Evolutionary conservation across 305 asterid species (phyloP).

Genomic region (Solanum hybrid): DNA sequence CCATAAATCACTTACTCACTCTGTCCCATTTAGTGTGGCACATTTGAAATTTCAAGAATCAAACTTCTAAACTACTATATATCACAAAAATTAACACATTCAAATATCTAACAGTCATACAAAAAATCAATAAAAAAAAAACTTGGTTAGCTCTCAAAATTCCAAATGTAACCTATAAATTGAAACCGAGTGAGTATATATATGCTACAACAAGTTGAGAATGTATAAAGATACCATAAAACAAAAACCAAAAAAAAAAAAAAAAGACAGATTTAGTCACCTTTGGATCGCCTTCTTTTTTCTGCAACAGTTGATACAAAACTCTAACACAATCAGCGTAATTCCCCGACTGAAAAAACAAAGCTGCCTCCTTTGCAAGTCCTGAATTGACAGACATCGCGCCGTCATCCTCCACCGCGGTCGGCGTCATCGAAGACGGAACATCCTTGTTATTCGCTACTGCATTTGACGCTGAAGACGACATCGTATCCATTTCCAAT

Average conservation of each 20-base stretch:
- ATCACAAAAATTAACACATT: not conserved
- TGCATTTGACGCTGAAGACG: not conserved
- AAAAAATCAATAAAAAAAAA: not conserved
- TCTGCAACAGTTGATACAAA: slow-evolving; percentile 54
- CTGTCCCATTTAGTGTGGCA: not conserved
- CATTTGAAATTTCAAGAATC: not conserved
- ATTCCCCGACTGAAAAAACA: slow-evolving; percentile 72
- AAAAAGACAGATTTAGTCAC: slow-evolving; percentile 17
- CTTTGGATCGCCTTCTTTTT: slow-evolving; percentile 73
- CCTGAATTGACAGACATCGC: slow-evolving; percentile 52
- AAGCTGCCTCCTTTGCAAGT: slow-evolving; percentile 77
- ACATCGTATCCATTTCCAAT: slow-evolving; percentile 25
- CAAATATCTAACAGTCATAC: not conserved
- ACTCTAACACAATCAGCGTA: slow-evolving; percentile 48
- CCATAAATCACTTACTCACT: not conserved
- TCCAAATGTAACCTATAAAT: not conserved
- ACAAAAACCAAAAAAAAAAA: not conserved
- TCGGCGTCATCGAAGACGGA: slow-evolving; percentile 19
- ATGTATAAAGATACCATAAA: not conserved
- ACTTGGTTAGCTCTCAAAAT: not conserved
- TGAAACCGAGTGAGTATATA: not conserved
- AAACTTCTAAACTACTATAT: not conserved
- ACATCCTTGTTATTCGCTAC: slow-evolving; percentile 14
- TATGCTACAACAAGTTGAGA: not conserved
- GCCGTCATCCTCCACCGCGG: slow-evolving; percentile 46